A percentile compares a stretch with the other conserved stretches of the same genome.
Evolutionary conservation across 169 alveolate genomes (phyloP).

Genomic region (Cryptosporidium baileyi): DNA sequence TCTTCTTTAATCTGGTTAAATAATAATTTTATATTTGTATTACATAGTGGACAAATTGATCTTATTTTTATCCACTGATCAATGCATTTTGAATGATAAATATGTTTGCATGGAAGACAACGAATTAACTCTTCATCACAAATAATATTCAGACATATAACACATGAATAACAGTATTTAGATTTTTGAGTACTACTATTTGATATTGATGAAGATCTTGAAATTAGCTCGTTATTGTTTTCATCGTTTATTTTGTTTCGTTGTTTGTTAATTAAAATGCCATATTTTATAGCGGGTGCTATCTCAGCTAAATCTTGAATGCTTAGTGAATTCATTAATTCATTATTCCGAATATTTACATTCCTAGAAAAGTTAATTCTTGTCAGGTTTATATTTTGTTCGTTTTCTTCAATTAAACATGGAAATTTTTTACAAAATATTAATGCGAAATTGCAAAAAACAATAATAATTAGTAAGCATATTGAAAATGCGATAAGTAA

Average conservation of each 20-base stretch:
- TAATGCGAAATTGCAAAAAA: slow-evolving; percentile 27
- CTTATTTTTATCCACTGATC: slow-evolving; percentile 54
- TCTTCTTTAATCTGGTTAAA: too few species aligned
- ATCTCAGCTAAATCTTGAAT: slow-evolving; percentile 31
- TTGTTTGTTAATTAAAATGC: neutral
- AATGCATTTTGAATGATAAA: slow-evolving; percentile 45
- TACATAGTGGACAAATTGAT: slow-evolving; percentile 61
- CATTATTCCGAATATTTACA: neutral
- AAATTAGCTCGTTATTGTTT: neutral
- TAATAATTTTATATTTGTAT: neutral
- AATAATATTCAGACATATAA: slow-evolving; percentile 43
- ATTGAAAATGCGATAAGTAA: slow-evolving; percentile 38
- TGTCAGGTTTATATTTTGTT: neutral
- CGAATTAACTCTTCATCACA: slow-evolving; percentile 24
- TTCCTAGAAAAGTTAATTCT: neutral
- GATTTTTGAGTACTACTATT: slow-evolving; percentile 11
- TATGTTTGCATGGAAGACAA: slow-evolving; percentile 36
- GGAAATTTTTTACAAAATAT: slow-evolving; percentile 55
- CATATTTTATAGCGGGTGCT: slow-evolving; percentile 20
- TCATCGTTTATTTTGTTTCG: neutral
- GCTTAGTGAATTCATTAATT: neutral
- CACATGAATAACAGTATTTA: slow-evolving; percentile 19
- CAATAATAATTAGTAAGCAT: slow-evolving; percentile 10
- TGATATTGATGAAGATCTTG: slow-evolving; percentile 3
- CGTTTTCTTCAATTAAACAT: neutral